Evolutionary conservation across 768 basidiomycete species (phyloP).

Genomic region (Leccinum obscurum): DNA sequence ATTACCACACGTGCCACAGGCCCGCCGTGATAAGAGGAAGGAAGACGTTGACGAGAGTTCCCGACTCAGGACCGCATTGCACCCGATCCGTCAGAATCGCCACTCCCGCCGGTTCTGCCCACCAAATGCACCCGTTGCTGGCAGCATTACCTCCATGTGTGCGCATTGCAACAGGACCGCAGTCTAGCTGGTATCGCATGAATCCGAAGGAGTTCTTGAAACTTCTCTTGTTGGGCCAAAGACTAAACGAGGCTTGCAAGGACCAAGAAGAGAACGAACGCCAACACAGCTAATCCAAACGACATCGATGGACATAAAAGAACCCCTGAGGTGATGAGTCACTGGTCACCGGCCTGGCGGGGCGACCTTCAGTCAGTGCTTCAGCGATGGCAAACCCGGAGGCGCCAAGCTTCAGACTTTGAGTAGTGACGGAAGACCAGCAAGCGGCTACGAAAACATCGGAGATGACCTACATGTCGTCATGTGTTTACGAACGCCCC

Average conservation of each 20-base stretch:
- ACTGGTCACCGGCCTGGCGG: not conserved
- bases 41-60: not conserved
- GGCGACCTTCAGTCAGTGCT: not conserved
- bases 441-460: not conserved
- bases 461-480: not conserved
- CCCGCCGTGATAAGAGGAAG: not conserved
- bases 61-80: not conserved
- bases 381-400: not conserved
- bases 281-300: not conserved
- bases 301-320: not conserved
- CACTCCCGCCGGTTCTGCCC: not conserved
- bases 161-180: constrained; percentile 7
- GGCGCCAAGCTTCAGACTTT: not conserved
- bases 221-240: not conserved
- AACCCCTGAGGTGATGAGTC: not conserved
- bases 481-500: not conserved
- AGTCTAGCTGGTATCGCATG: constrained; percentile 18
- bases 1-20: not conserved
- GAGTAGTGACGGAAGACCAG: not conserved
- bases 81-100: constrained; percentile 1
- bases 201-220: constrained; percentile 1
- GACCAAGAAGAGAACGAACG: not conserved
- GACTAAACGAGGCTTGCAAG: not conserved
- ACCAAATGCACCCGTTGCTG: not conserved
- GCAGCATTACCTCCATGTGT: constrained; percentile 2